phyloP scores from a whole-genome alignment of 2,329 filamentous ascomycete species.

The Xylaria sp. region DNA sequence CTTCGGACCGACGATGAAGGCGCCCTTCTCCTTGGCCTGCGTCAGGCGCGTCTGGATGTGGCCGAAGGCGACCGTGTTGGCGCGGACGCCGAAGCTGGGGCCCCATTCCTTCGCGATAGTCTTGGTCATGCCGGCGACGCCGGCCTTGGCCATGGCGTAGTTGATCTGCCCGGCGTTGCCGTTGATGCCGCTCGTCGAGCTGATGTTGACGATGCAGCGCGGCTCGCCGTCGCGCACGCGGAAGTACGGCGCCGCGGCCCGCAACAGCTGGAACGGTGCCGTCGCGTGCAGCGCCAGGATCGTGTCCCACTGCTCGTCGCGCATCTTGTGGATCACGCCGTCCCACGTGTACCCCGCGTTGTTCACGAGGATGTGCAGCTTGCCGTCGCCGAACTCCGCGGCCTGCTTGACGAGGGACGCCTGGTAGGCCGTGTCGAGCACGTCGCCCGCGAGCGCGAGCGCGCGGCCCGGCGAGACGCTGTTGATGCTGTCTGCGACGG shows the following conservation, averaged over 20 bases:
- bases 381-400: conserved; percentile 83
- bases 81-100: conserved; percentile 80
- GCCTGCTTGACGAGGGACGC: conserved; percentile 77
- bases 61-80: conserved; percentile 87
- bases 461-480: conserved; percentile 73
- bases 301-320: conserved; percentile 90
- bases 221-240: conserved; percentile 84
- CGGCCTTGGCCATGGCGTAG: conserved; percentile 87
- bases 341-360: conserved; percentile 96
- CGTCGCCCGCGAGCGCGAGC: conserved; percentile 79
- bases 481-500: conserved; percentile 78
- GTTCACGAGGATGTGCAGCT: conserved; percentile 92
- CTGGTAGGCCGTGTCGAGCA: conserved; percentile 77
- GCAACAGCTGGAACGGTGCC: conserved; percentile 84
- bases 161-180: conserved; percentile 94
- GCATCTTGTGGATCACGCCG: conserved; percentile 91
- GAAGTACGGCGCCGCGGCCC: conserved; percentile 86
- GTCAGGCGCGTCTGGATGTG: conserved; percentile 84
- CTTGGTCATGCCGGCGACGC: conserved; percentile 84
- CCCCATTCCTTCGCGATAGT: conserved; percentile 95
- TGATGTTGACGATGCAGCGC: conserved; percentile 85
- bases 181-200: conserved; percentile 81
- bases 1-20: conserved; percentile 79
- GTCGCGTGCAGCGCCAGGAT: conserved; percentile 87
- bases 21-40: conserved; percentile 84